These are phyloP conservation scores for Rhodosorus marinus DNA, from an alignment of 23 red algal species.

Conservation along the genomic window DNA sequence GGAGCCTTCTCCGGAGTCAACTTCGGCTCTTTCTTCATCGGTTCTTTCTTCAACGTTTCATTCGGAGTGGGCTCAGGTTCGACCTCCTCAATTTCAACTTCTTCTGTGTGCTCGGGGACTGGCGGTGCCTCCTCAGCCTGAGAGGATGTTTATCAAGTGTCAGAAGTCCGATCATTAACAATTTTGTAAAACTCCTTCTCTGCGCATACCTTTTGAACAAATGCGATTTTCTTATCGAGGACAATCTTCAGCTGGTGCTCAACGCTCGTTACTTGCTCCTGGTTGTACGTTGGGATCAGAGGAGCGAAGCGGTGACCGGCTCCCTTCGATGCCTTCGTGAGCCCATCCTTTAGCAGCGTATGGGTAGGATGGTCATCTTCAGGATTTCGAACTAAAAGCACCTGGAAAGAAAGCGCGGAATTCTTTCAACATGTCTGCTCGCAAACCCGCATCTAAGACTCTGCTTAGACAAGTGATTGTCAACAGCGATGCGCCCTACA, in stretches of 20 bases:
- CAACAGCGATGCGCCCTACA: constrained; percentile 44
- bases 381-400: too few relatives aligned
- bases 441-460: too few relatives aligned
- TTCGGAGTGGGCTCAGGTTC: too few relatives aligned
- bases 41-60: too few relatives aligned
- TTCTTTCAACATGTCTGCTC: too few relatives aligned
- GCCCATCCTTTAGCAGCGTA: constrained; percentile 17
- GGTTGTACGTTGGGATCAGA: constrained; percentile 24
- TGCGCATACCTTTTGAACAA: constrained; percentile 32
- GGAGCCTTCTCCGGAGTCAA: neutral
- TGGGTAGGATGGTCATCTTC: constrained; percentile 4
- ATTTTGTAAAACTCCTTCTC: neutral
- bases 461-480: constrained; percentile 3
- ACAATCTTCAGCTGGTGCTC: constrained; percentile 78
- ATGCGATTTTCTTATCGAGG: constrained; percentile 52
- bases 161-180: neutral
- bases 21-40: neutral
- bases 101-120: too few relatives aligned
- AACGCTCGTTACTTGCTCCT: constrained; percentile 36
- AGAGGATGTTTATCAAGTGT: too few relatives aligned
- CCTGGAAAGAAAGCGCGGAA: too few relatives aligned
- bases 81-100: too few relatives aligned
- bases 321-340: constrained; percentile 52
- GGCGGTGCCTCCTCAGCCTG: too few relatives aligned
- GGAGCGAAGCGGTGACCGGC: constrained; percentile 27